Evolutionary conservation across 352 stramenopile species (phyloP), one percentile per base, ranked within the genome.

Genomic region (Globisporangium takayamanum): DNA sequence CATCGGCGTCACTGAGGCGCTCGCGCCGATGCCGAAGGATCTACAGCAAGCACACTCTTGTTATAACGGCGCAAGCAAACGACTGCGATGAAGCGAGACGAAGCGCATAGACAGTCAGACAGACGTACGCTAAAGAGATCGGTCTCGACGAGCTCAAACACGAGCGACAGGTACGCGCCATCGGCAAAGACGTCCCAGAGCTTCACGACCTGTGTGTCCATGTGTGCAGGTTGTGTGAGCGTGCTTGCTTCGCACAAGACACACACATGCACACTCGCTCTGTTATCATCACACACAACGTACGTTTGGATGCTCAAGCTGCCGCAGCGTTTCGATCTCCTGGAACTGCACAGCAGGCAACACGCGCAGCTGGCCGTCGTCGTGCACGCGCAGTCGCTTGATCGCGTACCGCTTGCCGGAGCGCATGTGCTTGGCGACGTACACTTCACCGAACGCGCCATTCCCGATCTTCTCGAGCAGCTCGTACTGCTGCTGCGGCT

Each of bases 311-410:
- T 93, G 83, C 36, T 77, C 68, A 45, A 91, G 68, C 56, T 93
- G 83, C 1, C 80, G 77, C 71, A 91, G 68, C 36, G 75, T 68
- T 60, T 93, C 75, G 55, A 91, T 86, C 64, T 90, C 83, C 53
- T 89, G 78, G 68, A 91, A 89, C 26, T 83, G 73, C 33, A 67
- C 57, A 12, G 72, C 74, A 8, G 80, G 80, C 6, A 92, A 63
- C 53, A 79, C 67, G 22, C 57, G 57, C 53, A 87, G 66, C 16
- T 62, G 64, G 12, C 65, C 76, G 42, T 79, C 66, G 55, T 89
- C 77, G 41, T 26, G 22, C 55, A 89, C 50, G 18, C 76, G 71
- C 37, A 92, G 58, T 12, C 74, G 64, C 66, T 92, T 92, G 63
- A 87, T 68, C 8, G 80, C 83, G 57, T 73, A 54, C 46, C 85